These are phyloP conservation scores for Lasiosphaeris hirsuta DNA, from an alignment of 495 filamentous ascomycete genomes.

Conservation along the genomic window DNA sequence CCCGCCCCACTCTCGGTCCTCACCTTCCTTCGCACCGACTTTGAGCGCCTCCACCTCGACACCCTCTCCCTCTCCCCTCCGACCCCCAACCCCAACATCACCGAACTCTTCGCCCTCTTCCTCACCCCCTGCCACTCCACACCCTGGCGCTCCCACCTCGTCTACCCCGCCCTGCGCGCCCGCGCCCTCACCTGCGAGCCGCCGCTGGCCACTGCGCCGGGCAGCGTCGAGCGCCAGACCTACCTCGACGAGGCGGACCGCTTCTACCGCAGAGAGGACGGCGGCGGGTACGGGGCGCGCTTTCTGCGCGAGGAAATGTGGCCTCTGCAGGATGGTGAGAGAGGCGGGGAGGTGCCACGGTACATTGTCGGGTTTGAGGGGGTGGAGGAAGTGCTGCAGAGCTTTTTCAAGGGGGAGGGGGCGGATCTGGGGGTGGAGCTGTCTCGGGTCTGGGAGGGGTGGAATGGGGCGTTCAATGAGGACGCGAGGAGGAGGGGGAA, in stretches of 20 bases:
- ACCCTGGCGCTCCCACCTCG: slow-evolving; percentile 88
- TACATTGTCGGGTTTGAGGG: slow-evolving; percentile 56
- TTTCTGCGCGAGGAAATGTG: slow-evolving; percentile 56
- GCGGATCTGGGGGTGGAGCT: slow-evolving; percentile 39
- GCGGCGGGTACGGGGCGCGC: slow-evolving; percentile 20
- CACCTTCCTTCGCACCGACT: slow-evolving; percentile 68
- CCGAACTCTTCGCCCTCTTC: slow-evolving; percentile 71
- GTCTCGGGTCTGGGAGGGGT: slow-evolving; percentile 63
- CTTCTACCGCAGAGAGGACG: slow-evolving; percentile 58
- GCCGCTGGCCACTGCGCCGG: slow-evolving; percentile 60
- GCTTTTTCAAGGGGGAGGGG: slow-evolving; percentile 47
- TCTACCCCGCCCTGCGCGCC: slow-evolving; percentile 68
- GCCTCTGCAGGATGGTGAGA: slow-evolving; percentile 23
- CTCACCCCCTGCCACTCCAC: slow-evolving; percentile 98
- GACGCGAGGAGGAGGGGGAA: slow-evolving; percentile 82
- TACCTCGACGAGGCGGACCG: slow-evolving; percentile 89
- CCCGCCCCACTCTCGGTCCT: slow-evolving; percentile 70
- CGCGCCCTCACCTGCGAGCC: slow-evolving; percentile 93
- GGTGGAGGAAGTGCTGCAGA: slow-evolving; percentile 40
- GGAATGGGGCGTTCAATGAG: slow-evolving; percentile 83
- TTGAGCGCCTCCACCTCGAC: slow-evolving; percentile 50
- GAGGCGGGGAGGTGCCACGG: slow-evolving; percentile 46
- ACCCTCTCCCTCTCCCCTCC: slow-evolving; percentile 22
- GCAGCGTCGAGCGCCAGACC: slow-evolving; percentile 46
- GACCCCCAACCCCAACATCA: slow-evolving; percentile 8